Evolutionary conservation across 129 eudicot species (phyloP).

Genomic region (Flaveria ramosissima): DNA sequence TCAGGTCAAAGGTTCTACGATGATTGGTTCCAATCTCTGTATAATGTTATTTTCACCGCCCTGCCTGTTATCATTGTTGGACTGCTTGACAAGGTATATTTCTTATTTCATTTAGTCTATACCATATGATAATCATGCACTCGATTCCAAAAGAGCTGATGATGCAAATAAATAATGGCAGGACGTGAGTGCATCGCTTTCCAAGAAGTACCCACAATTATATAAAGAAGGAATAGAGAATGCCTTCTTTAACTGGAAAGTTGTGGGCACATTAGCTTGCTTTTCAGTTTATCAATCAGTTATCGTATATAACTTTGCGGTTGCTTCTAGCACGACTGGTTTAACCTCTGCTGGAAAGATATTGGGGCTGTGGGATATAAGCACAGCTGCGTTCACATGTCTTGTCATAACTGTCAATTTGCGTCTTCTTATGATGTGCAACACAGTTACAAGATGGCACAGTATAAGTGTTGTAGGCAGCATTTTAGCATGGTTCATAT

Average conservation of each 20-base stretch:
- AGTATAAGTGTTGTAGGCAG: conserved; percentile 89
- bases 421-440: conserved; percentile 92
- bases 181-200: conserved; percentile 95
- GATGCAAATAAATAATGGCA: conserved; percentile 32
- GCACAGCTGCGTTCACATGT: conserved; percentile 88
- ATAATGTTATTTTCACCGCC: conserved; percentile 91
- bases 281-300: conserved; percentile 85
- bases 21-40: conserved; percentile 97
- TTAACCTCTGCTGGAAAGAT: conserved; percentile 77
- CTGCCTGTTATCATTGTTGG: conserved; percentile 90
- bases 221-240: conserved; percentile 86
- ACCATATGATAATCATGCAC: not conserved
- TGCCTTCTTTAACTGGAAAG: conserved; percentile 82
- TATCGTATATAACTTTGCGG: conserved; percentile 74
- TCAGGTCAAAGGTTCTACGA: conserved; percentile 98
- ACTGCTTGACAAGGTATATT: conserved; percentile 82
- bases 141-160: conserved; percentile 14
- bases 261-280: conserved; percentile 78
- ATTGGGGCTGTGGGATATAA: conserved; percentile 92
- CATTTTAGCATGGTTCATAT: conserved; percentile 74
- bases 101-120: not conserved
- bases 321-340: conserved; percentile 58
- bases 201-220: conserved; percentile 89
- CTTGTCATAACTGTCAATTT: conserved; percentile 84
- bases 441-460: conserved; percentile 93